Base-by-base conservation (phyloP, 805 yeast species). In the Monosporozyma yasuniensis region DNA sequence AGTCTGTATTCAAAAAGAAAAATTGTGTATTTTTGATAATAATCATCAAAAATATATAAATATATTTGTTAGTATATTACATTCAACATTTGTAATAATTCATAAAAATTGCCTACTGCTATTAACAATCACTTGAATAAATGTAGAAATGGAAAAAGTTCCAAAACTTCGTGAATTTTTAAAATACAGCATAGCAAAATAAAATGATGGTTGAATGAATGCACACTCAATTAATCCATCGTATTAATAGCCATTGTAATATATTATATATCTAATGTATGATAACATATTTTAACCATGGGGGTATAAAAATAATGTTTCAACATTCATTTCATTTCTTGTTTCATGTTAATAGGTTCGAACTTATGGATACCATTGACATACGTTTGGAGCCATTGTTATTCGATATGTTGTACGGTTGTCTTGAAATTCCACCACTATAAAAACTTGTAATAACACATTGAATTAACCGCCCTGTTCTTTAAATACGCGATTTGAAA, bases 321-420 rank as follows among this genome's bases (percentile, higher is more conserved):
- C 44, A 16, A 42, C 32, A 25, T 21, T 42, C 44, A 42, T 21
- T 32, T 14, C 16, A 12, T 32, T 32, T 32, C n/a, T 11, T 18
- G 25, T 22, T 30, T 44, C 47, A 32, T 44, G 47, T 44, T 44
- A 44, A 44, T 44, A 44, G 47, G 19, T 44, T 28, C 46, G 38
- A 21, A 28, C 21, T 22, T 16, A 44, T 16, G 35, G 32, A n/a
- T 22, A 32, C 35, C 34, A 44, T 18, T 25, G 70, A 84, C 93
- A 75, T 84, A 85, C 93, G 75, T 82, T 84, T 83, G 95, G 95
- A 82, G 95, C 95, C 95, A 86, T 58, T 58, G 52, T 55, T 34
- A 41, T 48, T 44, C 49, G 34, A 32, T 46, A 44, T 47, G 53
- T 27, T n/a, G 19, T 16, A 16, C 44, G 32, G 32, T n/a, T 41